Base-by-base conservation (phyloP, 805 yeast genomes). In the Metschnikowia gelsemii region DNA sequence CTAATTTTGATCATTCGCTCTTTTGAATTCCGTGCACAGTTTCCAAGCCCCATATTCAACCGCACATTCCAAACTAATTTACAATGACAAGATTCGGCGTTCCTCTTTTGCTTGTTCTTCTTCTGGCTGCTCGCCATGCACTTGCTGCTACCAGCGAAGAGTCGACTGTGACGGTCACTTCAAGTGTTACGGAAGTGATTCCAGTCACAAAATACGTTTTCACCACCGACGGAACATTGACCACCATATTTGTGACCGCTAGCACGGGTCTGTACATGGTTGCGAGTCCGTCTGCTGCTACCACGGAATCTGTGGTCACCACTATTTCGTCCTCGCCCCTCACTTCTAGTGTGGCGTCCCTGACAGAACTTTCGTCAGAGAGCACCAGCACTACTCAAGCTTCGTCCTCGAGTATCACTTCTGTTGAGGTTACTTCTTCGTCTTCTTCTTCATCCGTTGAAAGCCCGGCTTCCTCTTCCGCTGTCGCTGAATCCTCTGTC, bases 191-290 rank as follows among this genome's bases (percentile, higher is more conserved):
- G n/a, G 63, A 55, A 17, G 32, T 49, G n/a, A 49, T 59, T 8
- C 64, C 72, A 1, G 51, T 49, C 16, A 59, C 70, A 14, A 60
- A 61, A 14, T 66, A 65, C 46, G 49, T 64, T 21, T 68, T 50
- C 47, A 63, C 70, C 19, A 52, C 56, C 12, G 51, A 47, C 18
- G 70, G 71, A 2, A 43, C 38, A 5, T 42, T 49, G 45, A 51
- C 72, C 24, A 61, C 68, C n/a, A 39, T 50, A 8, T 51, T 57
- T 8, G 46, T 52, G 21, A 43, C 54, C 11, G 59, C n/a, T n/a
- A n/a, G 58, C n/a, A 45, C 51, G 8, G 51, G 54, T 2, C 35
- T 32, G 25, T 43, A 28, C 8, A 38, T 25, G 8, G 27, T 33
- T 5, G 31, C 45, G 6, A 23, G 30, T 14, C 30, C 45, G 12